Evolutionary conservation across 352 stramenopile genomes (phyloP).

Genomic region (Pythium folliculosum): DNA sequence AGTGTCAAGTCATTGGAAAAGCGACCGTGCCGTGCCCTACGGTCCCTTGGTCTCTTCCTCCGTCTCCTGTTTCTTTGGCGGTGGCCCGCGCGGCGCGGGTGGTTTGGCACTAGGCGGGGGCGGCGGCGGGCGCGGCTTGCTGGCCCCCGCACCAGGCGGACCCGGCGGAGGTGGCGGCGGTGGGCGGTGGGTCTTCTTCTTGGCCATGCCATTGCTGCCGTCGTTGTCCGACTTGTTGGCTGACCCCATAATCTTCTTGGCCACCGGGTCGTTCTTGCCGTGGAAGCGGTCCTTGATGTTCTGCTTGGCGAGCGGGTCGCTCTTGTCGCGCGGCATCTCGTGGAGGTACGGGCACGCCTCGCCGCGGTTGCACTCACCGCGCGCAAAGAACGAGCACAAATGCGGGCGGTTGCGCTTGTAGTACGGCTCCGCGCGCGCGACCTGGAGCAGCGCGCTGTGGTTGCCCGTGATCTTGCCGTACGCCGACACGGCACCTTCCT

Average conservation of each 20-base stretch:
- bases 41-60: slow-evolving; percentile 36
- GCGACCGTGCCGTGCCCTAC: neutral
- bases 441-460: slow-evolving; percentile 81
- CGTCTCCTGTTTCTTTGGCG: slow-evolving; percentile 34
- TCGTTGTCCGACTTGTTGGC: slow-evolving; percentile 27
- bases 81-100: slow-evolving; percentile 59
- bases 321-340: slow-evolving; percentile 92
- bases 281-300: slow-evolving; percentile 96
- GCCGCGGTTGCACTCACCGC: slow-evolving; percentile 92
- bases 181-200: slow-evolving; percentile 27
- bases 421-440: slow-evolving; percentile 87
- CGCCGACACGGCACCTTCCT: slow-evolving; percentile 84
- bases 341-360: slow-evolving; percentile 94
- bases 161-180: slow-evolving; percentile 37
- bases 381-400: slow-evolving; percentile 95
- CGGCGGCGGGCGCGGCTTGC: slow-evolving; percentile 60
- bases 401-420: slow-evolving; percentile 92
- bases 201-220: slow-evolving; percentile 28
- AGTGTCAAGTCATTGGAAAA: neutral
- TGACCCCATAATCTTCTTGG: slow-evolving; percentile 81
- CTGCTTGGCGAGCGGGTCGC: slow-evolving; percentile 94
- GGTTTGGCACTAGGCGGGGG: slow-evolving; percentile 59
- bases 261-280: slow-evolving; percentile 93
- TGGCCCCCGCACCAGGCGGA: slow-evolving; percentile 13
- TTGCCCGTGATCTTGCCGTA: slow-evolving; percentile 82